Base-by-base conservation (phyloP, 768 basidiomycete genomes). In the Boletus tomentosulus region DNA sequence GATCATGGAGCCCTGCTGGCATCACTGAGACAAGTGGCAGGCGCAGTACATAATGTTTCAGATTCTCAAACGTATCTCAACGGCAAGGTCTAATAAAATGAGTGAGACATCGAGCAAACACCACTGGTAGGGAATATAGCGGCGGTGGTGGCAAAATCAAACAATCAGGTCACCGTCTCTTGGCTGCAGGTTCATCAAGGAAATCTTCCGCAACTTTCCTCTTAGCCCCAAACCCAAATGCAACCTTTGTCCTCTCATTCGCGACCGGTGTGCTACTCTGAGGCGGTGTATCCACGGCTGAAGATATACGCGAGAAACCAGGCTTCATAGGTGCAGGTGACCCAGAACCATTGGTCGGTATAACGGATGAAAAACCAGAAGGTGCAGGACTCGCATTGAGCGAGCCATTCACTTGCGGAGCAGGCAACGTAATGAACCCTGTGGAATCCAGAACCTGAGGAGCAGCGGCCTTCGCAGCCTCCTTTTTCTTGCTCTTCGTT, bases 401-500 rank as follows among this genome's bases (percentile, higher is more conserved):
- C 38, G 66, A 66, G 50, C 77, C 77, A 60, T 78, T 76, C 15
- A 73, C 57, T 34, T 73, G 74, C 1, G 85, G 81, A 19, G 82
- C 83, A 46, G 86, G 86, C 1, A 90, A 69, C 2, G 86, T 87
- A 71, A 89, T 86, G 64, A 92, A 88, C 8, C 86, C 87, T 0
- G 76, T 71, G 6, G 71, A 73, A 33, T 77, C 78, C n/a, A 75
- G 66, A 16, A 67, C 67, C 52, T 79, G 79, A 24, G 78, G 74
- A 0, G 72, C 70, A 33, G 70, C 73, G 27, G 55, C 58, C 66
- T 84, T 89, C 45, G 72, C 78, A 4, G 69, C 65, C 54, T 87
- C 86, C 65, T 89, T 91, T 71, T 79, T 81, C 75, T 91, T 92
- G 69, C 84, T 86, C 70, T 89, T 90, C 54, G 78, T 76, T 69